Conservation (phyloP, 2,329 filamentous ascomycete genomes). For the Neurospora crassa region DNA sequence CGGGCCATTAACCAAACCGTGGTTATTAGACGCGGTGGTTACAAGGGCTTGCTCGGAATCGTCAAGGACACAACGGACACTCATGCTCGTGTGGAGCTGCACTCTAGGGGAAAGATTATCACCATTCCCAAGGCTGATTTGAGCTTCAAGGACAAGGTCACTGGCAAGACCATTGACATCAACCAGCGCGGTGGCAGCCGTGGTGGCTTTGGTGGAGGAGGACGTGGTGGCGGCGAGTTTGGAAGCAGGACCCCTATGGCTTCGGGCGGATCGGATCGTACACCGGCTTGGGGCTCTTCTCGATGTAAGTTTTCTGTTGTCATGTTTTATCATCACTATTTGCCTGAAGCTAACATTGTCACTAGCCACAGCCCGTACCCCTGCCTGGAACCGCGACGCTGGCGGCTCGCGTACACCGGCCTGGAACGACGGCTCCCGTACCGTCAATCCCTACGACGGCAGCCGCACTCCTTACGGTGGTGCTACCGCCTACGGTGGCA, state of each 20-base stretch:
- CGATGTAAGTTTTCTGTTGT: constrained; percentile 48
- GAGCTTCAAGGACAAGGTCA: constrained; percentile 76
- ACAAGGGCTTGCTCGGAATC: constrained; percentile 89
- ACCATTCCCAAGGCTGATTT: constrained; percentile 73
- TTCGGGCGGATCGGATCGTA: constrained; percentile 51
- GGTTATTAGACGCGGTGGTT: constrained; percentile 73
- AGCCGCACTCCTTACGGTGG: constrained; percentile 67
- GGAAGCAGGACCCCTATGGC: constrained; percentile 61
- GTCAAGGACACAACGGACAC: constrained; percentile 89
- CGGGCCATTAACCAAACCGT: constrained; percentile 85
- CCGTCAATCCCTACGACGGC: constrained; percentile 62
- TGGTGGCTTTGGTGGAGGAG: constrained; percentile 23
- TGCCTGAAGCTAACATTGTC: not conserved
- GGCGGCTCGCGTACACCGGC: constrained; percentile 57
- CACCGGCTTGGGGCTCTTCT: constrained; percentile 62
- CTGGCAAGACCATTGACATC: constrained; percentile 69
- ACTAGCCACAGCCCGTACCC: constrained; percentile 47
- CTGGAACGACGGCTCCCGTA: constrained; percentile 59
- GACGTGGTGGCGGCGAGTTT: constrained; percentile 16
- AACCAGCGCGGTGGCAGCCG: constrained; percentile 30
- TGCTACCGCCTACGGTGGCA: constrained; percentile 61
- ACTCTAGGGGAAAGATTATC: constrained; percentile 88
- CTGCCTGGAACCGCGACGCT: constrained; percentile 49
- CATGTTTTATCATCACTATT: not conserved
- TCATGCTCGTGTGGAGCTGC: constrained; percentile 80